Evolutionary conservation across 495 filamentous ascomycete species (phyloP).

Genomic region (Apiosordaria backusii): DNA sequence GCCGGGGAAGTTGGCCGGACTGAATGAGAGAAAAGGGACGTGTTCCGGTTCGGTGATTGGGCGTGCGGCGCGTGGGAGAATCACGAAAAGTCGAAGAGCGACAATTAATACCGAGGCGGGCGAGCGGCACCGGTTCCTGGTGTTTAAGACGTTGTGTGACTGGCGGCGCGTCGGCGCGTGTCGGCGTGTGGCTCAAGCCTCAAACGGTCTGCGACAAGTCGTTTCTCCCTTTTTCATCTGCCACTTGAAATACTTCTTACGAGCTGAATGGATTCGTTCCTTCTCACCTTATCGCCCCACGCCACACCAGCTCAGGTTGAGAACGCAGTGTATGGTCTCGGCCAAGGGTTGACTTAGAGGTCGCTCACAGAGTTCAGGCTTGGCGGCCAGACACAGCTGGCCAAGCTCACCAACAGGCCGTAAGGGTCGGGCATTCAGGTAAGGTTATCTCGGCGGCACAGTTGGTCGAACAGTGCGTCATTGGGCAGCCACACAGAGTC

Average conservation of each 20-base stretch:
- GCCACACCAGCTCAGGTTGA: background rate
- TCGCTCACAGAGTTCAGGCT: background rate
- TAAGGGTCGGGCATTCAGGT: background rate
- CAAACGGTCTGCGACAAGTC: background rate
- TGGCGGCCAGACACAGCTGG: background rate
- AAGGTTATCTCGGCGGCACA: background rate
- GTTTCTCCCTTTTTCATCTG: background rate
- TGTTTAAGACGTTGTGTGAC: constrained; percentile 16
- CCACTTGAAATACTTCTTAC: background rate
- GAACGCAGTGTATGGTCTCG: background rate
- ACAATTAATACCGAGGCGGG: constrained; percentile 16
- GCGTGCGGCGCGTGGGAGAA: background rate
- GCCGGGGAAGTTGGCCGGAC: background rate
- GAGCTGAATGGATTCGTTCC: background rate
- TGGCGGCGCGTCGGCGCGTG: constrained; percentile 18
- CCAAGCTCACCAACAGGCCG: too few species aligned
- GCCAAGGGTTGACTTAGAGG: background rate
- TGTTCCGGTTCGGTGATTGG: background rate
- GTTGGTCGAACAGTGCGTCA: constrained; percentile 7
- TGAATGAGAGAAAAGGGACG: background rate
- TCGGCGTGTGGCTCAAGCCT: background rate
- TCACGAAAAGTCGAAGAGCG: constrained; percentile 3
- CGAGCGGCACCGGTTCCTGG: constrained; percentile 11
- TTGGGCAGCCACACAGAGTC: constrained; percentile 10
- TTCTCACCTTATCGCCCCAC: background rate